A percentile compares a stretch with the other conserved stretches of the same genome.
Evolutionary conservation across 371 early-diverging fungal species (phyloP).

Genomic region (Phascolomyces articulosus): DNA sequence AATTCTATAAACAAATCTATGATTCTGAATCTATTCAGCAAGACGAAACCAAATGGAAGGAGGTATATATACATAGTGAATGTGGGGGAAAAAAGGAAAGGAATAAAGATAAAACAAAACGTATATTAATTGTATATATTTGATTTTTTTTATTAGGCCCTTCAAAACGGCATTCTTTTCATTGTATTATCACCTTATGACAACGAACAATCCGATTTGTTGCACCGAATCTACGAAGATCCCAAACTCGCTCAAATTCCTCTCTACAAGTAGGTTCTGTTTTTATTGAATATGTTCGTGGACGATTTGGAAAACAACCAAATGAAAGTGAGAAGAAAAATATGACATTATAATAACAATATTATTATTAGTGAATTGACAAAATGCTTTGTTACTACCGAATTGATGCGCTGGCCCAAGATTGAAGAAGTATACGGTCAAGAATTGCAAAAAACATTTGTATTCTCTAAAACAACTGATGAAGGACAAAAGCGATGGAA

Average conservation of each 20-base stretch:
- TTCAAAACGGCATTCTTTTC: constrained; percentile 83
- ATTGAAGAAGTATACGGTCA: constrained; percentile 87
- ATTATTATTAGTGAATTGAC: constrained; percentile 64
- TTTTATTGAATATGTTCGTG: neutral
- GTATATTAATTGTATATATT: no score
- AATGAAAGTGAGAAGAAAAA: neutral
- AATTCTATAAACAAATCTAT: constrained; percentile 90
- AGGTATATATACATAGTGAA: constrained; percentile 35
- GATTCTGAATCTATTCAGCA: constrained; percentile 81
- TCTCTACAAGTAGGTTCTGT: constrained; percentile 61
- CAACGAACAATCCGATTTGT: constrained; percentile 94
- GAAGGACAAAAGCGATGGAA: constrained; percentile 82
- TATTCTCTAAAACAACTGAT: constrained; percentile 74
- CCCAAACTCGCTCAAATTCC: constrained; percentile 75
- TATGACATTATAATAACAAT: neutral
- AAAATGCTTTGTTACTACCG: constrained; percentile 88
- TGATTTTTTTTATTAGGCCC: no score
- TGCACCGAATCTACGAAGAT: constrained; percentile 84
- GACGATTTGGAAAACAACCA: neutral
- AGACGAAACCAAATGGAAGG: constrained; percentile 80
- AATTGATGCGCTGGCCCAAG: constrained; percentile 94
- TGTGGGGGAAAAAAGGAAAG: neutral
- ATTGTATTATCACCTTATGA: constrained; percentile 90
- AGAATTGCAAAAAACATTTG: constrained; percentile 67
- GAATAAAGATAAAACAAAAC: no score